phyloP scores from a whole-genome alignment of 108 stramenopile species.

The Poteriospumella lacustris region DNA sequence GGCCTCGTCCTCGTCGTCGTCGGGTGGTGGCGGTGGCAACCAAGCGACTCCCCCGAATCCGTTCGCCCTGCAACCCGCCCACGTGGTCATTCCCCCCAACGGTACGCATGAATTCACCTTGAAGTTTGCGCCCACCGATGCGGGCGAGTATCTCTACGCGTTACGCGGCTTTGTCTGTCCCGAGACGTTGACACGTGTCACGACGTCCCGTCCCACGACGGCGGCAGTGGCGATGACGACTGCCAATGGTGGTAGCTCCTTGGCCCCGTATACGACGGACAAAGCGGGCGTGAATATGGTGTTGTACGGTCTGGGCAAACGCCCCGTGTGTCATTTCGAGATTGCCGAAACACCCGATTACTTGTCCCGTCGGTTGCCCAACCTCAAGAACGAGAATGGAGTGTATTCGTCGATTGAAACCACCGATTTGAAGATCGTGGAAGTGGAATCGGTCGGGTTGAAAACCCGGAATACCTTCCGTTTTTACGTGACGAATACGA shows the following conservation, averaged over 20 bases:
- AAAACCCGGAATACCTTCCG: slow-evolving; percentile 53
- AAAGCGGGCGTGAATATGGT: background rate
- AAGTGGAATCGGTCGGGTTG: slow-evolving; percentile 48
- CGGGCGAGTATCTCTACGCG: slow-evolving; percentile 50
- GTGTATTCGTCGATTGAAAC: slow-evolving; percentile 44
- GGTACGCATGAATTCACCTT: slow-evolving; percentile 45
- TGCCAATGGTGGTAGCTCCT: too few relatives aligned
- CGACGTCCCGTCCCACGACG: background rate
- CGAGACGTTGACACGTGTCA: background rate
- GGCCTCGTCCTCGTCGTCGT: background rate
- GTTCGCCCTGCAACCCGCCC: slow-evolving; percentile 49
- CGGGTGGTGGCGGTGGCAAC: background rate
- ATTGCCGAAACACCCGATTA: slow-evolving; percentile 51
- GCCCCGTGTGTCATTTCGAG: slow-evolving; percentile 59
- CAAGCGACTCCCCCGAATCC: slow-evolving; percentile 25
- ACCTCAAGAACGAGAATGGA: slow-evolving; percentile 52
- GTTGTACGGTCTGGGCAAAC: slow-evolving; percentile 39
- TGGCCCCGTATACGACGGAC: too few relatives aligned
- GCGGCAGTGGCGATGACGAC: background rate
- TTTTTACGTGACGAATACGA: slow-evolving; percentile 59
- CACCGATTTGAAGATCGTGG: slow-evolving; percentile 46
- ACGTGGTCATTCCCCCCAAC: slow-evolving; percentile 36
- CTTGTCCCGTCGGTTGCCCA: slow-evolving; percentile 34
- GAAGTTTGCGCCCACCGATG: slow-evolving; percentile 55
- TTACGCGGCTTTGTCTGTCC: too few relatives aligned